Conservation (phyloP, 148 eudicot species). For the Arctostaphylos glauca region DNA sequence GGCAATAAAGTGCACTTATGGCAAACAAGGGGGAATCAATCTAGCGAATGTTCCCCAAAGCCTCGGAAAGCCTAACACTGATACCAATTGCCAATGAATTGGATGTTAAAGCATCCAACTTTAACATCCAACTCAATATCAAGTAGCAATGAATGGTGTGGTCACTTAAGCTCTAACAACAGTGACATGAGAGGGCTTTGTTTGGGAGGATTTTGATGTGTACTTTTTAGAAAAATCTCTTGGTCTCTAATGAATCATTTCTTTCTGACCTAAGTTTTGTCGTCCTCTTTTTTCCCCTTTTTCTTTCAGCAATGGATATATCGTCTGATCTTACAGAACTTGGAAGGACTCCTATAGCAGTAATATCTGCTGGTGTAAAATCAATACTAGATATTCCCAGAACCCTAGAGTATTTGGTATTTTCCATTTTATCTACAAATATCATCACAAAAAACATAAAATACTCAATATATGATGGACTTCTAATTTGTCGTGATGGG, state of each 20-base stretch:
- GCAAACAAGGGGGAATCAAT: background rate
- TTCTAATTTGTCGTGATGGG: constrained; percentile 6
- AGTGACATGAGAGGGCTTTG: background rate
- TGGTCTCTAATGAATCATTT: background rate
- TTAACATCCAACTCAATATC: background rate
- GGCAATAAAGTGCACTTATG: background rate
- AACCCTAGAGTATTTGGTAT: constrained; percentile 95
- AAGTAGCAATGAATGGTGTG: background rate
- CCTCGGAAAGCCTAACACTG: background rate
- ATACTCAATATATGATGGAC: no score
- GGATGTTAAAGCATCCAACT: background rate
- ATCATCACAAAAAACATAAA: background rate
- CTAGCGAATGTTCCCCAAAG: background rate
- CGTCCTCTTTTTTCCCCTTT: background rate
- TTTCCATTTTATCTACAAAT: background rate
- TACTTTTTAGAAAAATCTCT: background rate
- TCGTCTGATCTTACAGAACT: constrained; percentile 97
- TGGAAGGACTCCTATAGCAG: constrained; percentile 85
- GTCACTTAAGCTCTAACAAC: background rate
- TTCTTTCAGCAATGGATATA: constrained; percentile 81
- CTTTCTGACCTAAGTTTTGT: background rate
- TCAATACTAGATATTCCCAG: constrained; percentile 95
- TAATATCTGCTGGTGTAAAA: constrained; percentile 90
- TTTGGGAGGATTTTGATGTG: background rate
- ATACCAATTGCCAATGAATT: background rate